phyloP scores from a whole-genome alignment of 805 yeast species.

The Metschnikowia borealis region DNA sequence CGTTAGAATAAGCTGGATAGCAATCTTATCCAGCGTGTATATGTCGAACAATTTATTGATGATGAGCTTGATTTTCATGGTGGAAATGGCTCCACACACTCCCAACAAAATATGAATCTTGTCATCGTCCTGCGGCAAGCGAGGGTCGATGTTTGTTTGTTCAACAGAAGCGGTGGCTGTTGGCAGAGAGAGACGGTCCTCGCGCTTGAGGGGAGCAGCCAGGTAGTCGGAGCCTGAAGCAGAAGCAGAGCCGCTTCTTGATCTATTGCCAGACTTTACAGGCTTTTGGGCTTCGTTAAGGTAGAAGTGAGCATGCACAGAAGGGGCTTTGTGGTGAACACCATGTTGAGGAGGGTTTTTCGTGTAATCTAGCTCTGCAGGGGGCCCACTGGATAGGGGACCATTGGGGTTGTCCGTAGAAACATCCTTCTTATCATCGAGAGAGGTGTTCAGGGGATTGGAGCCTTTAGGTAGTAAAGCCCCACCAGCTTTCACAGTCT shows the following conservation, averaged over 20 bases:
- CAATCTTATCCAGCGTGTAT: conserved; percentile 46
- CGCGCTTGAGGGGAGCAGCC: conserved; percentile 10
- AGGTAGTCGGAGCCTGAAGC: conserved; percentile 25
- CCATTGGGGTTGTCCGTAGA: background rate
- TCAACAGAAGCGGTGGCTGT: conserved; percentile 21
- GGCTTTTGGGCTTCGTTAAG: conserved; percentile 64
- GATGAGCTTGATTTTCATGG: conserved; percentile 49
- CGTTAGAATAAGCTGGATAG: conserved; percentile 53
- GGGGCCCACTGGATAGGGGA: background rate
- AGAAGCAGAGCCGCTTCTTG: conserved; percentile 38
- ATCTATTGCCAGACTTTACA: conserved; percentile 26
- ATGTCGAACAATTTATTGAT: conserved; percentile 49
- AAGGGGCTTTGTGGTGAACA: conserved; percentile 50
- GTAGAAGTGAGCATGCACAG: conserved; percentile 77
- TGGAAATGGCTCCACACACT: conserved; percentile 55
- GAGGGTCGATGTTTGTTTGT: conserved; percentile 55
- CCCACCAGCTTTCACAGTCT: conserved; percentile 45
- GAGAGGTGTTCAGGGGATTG: background rate
- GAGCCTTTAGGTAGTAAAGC: conserved; percentile 31
- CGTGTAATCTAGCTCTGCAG: conserved; percentile 21
- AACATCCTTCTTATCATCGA: background rate
- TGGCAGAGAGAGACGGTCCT: conserved; percentile 18
- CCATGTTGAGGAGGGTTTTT: conserved; percentile 29
- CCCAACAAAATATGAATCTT: conserved; percentile 54
- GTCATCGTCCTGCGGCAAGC: conserved; percentile 59